A percentile compares a stretch with the other conserved stretches of the same genome.
Conservation (phyloP, 2,329 filamentous ascomycete genomes). For the Hymenoscyphus linearis region DNA sequence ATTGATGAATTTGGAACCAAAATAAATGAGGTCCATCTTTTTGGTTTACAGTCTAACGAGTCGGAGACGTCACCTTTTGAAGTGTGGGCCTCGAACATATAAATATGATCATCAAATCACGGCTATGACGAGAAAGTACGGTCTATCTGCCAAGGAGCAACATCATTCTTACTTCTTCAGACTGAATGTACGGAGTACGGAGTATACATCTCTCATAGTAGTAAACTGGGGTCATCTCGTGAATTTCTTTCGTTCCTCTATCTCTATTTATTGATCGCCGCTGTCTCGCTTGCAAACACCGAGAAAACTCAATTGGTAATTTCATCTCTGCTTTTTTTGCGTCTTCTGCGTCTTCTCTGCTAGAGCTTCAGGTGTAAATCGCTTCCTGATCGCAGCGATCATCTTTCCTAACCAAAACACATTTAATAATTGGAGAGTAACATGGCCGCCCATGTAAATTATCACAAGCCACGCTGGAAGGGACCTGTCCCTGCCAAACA, state of each 20-base stretch:
- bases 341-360: conserved; percentile 2
- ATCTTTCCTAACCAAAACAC: conserved; percentile 82
- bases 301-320: not conserved
- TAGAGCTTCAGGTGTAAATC: conserved; percentile 14
- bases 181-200: not conserved
- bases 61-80: not conserved
- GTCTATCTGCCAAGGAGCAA: not conserved
- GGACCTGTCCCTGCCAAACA: conserved; percentile 38
- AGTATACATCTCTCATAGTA: not conserved
- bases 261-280: not conserved
- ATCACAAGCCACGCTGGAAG: conserved; percentile 62
- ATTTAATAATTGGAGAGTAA: conserved; percentile 69
- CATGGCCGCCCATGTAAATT: conserved; percentile 64
- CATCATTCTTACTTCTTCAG: not conserved
- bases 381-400: conserved; percentile 37
- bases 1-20: not conserved
- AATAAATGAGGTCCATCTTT: not conserved
- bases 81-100: not conserved
- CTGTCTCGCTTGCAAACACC: not conserved
- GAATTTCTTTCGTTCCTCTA: not conserved
- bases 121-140: not conserved
- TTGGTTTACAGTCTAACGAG: not conserved
- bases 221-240: too few relatives aligned
- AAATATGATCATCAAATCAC: not conserved
- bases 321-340: not conserved